Conservation (phyloP, 495 filamentous ascomycete species). For the Trichoderma asperelloides region DNA sequence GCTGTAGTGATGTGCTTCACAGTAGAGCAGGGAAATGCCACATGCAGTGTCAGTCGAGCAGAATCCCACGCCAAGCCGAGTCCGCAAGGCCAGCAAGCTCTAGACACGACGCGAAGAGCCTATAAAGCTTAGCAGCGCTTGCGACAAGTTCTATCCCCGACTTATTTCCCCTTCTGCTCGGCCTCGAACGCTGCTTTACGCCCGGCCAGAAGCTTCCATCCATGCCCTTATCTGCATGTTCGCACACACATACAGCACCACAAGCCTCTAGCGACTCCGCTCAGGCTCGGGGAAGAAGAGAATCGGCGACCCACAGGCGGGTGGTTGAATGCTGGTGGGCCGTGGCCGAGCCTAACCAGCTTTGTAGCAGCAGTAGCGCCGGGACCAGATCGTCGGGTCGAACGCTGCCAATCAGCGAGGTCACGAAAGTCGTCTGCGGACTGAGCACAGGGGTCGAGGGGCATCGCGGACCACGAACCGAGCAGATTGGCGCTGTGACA, state of each 20-base stretch:
- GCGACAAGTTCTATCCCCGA: neutral
- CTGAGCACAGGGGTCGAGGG: neutral
- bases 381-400: slow-evolving; percentile 7
- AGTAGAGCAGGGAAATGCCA: neutral
- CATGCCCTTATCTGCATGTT: neutral
- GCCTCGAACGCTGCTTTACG: neutral
- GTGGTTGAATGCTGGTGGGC: neutral
- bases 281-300: neutral
- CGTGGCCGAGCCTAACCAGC: neutral
- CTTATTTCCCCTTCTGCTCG: neutral
- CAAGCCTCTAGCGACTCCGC: neutral
- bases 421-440: neutral
- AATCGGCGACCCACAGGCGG: neutral
- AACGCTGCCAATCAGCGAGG: neutral
- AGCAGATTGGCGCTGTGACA: slow-evolving; percentile 5
- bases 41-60: neutral
- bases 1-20: neutral
- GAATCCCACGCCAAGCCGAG: neutral
- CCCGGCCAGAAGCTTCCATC: neutral
- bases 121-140: neutral
- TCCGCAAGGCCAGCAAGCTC: neutral
- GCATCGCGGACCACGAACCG: slow-evolving; percentile 1
- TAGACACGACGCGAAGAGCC: neutral
- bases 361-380: neutral
- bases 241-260: neutral